These are phyloP conservation scores for Leptographium wingfieldii DNA, from an alignment of 2,329 filamentous ascomycete genomes.

Conservation along the genomic window DNA sequence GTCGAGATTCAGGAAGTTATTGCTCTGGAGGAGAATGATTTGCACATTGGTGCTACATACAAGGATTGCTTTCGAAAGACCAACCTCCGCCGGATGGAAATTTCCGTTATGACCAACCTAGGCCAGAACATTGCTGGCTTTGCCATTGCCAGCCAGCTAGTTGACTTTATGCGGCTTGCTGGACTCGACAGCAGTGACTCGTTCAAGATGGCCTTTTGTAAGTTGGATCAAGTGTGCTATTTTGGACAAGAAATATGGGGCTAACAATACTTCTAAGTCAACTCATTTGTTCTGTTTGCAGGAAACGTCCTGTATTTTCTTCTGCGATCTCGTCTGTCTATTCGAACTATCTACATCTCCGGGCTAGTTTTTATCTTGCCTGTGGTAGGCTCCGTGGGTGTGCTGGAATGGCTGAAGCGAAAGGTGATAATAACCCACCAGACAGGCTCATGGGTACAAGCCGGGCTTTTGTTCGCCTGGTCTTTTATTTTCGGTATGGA, in stretches of 20 bases:
- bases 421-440: conserved; percentile 16
- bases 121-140: conserved; percentile 19
- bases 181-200: conserved; percentile 25
- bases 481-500: conserved; percentile 15
- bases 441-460: conserved; percentile 25
- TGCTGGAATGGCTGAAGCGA: conserved; percentile 26
- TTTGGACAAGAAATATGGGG: neutral
- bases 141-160: conserved; percentile 22
- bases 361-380: conserved; percentile 22
- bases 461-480: conserved; percentile 30
- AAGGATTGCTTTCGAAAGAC: conserved; percentile 35
- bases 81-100: conserved; percentile 40
- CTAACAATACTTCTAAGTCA: conserved; percentile 6
- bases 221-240: neutral
- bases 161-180: conserved; percentile 13
- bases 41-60: conserved; percentile 35
- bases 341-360: conserved; percentile 28
- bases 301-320: conserved; percentile 30
- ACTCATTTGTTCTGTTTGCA: conserved; percentile 19
- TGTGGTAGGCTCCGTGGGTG: conserved; percentile 28
- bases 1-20: conserved; percentile 46
- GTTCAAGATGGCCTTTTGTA: conserved; percentile 23
- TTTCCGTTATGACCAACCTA: conserved; percentile 27
- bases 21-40: conserved; percentile 35
- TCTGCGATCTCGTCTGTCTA: conserved; percentile 27